These are phyloP conservation scores for Scheffersomyces amazonensis DNA, from an alignment of 805 yeast genomes.

Conservation along the genomic window DNA sequence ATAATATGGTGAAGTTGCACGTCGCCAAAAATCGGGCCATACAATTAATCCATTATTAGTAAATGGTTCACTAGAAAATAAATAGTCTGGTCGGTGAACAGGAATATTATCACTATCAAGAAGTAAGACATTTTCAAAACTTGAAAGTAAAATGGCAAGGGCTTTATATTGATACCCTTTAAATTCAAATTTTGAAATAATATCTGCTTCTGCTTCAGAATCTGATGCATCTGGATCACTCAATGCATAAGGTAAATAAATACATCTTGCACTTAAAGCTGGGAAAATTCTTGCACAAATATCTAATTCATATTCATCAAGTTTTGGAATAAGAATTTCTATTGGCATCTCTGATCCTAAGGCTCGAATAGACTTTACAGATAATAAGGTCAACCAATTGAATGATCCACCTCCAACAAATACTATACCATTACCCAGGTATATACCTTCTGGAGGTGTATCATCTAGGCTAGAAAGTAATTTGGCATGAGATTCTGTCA, in stretches of 20 bases:
- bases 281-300: slow-evolving; percentile 42
- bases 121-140: slow-evolving; percentile 67
- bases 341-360: slow-evolving; percentile 71
- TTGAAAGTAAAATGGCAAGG: slow-evolving; percentile 37
- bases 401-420: slow-evolving; percentile 80
- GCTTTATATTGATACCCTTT: slow-evolving; percentile 44
- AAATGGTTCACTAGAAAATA: slow-evolving; percentile 60
- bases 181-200: slow-evolving; percentile 31
- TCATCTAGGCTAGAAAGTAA: slow-evolving; percentile 47
- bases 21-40: slow-evolving; percentile 91
- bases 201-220: slow-evolving; percentile 15
- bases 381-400: slow-evolving; percentile 66
- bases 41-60: slow-evolving; percentile 51
- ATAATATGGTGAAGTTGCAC: slow-evolving; percentile 73
- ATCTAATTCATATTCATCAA: slow-evolving; percentile 67
- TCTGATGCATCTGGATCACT: slow-evolving; percentile 4
- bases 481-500: slow-evolving; percentile 46
- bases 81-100: slow-evolving; percentile 55
- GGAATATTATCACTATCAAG: slow-evolving; percentile 80
- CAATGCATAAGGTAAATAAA: slow-evolving; percentile 32
- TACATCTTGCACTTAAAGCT: slow-evolving; percentile 35
- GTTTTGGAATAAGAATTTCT: slow-evolving; percentile 75
- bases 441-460: slow-evolving; percentile 30
- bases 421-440: slow-evolving; percentile 54
- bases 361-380: slow-evolving; percentile 63